Evolutionary conservation across 2,329 filamentous ascomycete species (phyloP).

Genomic region (Colletotrichum horii): DNA sequence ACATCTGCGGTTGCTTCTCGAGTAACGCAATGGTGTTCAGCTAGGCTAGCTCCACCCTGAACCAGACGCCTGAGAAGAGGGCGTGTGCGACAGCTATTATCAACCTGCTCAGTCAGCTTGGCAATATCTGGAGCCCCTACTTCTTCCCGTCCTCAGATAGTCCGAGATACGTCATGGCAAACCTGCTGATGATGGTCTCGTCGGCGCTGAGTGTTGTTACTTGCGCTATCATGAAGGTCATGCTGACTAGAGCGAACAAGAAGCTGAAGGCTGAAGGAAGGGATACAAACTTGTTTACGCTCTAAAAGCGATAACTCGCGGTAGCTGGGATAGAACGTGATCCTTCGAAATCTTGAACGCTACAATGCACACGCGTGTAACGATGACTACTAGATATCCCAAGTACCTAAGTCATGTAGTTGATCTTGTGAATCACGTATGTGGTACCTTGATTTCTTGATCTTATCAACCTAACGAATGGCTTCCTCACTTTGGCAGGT

Average conservation of each 20-base stretch:
- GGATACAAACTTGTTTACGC: neutral
- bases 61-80: conserved; percentile 41
- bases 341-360: neutral
- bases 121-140: conserved; percentile 43
- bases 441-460: neutral
- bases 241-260: neutral
- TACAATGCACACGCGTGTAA: neutral
- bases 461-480: neutral
- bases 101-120: conserved; percentile 40
- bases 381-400: neutral
- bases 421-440: neutral
- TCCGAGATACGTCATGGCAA: conserved; percentile 33
- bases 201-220: conserved; percentile 2
- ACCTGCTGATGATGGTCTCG: conserved; percentile 24
- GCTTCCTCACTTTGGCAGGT: neutral
- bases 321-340: neutral
- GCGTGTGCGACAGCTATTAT: conserved; percentile 38
- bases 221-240: conserved; percentile 1
- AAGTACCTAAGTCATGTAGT: no score
- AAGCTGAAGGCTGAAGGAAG: neutral
- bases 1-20: conserved; percentile 24
- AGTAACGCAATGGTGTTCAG: conserved; percentile 37
- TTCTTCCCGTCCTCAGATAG: conserved; percentile 34
- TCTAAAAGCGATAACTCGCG: neutral
- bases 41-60: conserved; percentile 37